Conservation (phyloP, 495 filamentous ascomycete genomes). For the Aspergillus carlsbadensis region DNA sequence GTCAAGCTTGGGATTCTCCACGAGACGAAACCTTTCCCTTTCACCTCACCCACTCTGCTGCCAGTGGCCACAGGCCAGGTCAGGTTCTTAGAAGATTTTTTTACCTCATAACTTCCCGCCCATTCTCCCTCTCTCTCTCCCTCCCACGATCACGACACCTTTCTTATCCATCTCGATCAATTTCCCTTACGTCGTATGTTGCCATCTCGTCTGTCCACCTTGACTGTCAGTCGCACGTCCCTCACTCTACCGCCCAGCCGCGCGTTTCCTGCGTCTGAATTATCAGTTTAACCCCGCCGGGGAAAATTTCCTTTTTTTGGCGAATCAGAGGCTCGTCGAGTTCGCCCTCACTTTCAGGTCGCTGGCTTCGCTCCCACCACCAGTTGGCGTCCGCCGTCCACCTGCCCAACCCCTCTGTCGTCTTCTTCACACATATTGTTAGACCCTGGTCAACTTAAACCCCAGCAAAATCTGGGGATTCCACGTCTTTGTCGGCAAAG, state of each 20-base stretch:
- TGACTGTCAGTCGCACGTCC: constrained; percentile 32
- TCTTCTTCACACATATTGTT: constrained; percentile 10
- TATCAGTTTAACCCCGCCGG: constrained; percentile 19
- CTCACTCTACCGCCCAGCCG: constrained; percentile 40
- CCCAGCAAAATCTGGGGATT: constrained; percentile 11
- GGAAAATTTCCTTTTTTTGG: constrained; percentile 16
- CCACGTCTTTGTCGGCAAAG: constrained; percentile 12
- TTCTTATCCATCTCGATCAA: constrained; percentile 36
- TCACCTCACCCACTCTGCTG: constrained; percentile 10
- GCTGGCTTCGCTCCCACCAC: too few relatives aligned
- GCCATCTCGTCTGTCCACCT: constrained; percentile 23
- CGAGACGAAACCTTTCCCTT: constrained; percentile 14
- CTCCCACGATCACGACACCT: constrained; percentile 4
- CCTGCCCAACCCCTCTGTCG: constrained; percentile 7
- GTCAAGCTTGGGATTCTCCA: constrained; percentile 16
- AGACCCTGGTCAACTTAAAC: constrained; percentile 6
- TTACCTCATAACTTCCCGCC: constrained; percentile 43
- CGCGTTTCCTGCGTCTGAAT: constrained; percentile 45
- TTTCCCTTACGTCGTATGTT: constrained; percentile 56
- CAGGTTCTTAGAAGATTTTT: constrained; percentile 46
- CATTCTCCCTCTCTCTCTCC: constrained; percentile 13
- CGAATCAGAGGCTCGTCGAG: not conserved
- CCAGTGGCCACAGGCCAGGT: not conserved
- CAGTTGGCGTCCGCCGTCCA: not conserved
- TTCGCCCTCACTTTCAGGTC: constrained; percentile 3